These are phyloP conservation scores for Xylariales sp. DNA, from an alignment of 2,329 filamentous ascomycete species.

Conservation along the genomic window DNA sequence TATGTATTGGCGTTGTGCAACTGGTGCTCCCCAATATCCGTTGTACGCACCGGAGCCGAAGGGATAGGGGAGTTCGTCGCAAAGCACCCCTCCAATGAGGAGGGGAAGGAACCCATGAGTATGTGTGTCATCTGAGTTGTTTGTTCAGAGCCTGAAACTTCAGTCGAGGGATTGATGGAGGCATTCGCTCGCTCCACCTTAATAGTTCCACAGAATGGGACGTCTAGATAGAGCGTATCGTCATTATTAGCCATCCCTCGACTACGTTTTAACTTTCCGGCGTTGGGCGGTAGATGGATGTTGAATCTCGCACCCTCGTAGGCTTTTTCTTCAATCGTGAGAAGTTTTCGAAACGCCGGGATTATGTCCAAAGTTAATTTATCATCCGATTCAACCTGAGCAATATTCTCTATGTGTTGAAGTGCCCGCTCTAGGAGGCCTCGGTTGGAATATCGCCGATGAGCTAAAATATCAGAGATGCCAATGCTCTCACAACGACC, in stretches of 20 bases:
- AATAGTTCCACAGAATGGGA: conserved; percentile 35
- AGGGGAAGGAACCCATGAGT: conserved; percentile 7
- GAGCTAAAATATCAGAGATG: conserved; percentile 51
- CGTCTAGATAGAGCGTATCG: conserved; percentile 21
- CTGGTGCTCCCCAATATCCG: neutral
- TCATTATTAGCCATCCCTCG: neutral
- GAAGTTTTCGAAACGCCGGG: conserved; percentile 51
- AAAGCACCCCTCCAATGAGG: neutral
- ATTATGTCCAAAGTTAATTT: conserved; percentile 48
- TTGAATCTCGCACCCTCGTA: conserved; percentile 22
- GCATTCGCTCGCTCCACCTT: conserved; percentile 7
- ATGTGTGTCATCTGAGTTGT: conserved; percentile 7
- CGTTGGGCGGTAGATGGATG: conserved; percentile 15
- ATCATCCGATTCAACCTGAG: conserved; percentile 41
- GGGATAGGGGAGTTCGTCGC: neutral
- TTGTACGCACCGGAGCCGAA: neutral
- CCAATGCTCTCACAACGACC: conserved; percentile 22
- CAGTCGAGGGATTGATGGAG: neutral
- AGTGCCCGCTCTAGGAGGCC: conserved; percentile 55
- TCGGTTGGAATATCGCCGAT: conserved; percentile 57
- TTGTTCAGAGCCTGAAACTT: neutral
- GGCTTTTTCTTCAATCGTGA: conserved; percentile 53
- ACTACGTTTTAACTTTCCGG: neutral
- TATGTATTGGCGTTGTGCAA: neutral
- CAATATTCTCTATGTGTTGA: conserved; percentile 49